Conservation (phyloP, 208 protist genomes). For the Leishmania arabica region DNA sequence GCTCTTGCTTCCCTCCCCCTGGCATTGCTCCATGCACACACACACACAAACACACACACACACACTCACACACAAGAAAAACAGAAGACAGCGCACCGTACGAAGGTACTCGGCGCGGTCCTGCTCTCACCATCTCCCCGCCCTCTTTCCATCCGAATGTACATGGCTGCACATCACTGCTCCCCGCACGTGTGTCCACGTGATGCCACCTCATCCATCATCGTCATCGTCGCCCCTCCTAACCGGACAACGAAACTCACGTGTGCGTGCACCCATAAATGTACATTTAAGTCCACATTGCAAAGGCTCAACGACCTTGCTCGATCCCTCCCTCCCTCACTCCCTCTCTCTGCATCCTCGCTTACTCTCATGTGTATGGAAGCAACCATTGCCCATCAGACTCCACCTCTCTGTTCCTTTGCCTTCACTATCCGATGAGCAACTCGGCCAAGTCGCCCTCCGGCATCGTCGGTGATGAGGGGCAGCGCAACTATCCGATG, state of each 20-base stretch:
- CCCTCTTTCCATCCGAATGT: not conserved
- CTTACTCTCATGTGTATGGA: not conserved
- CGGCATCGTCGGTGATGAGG: conserved; percentile 1
- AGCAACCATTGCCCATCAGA: not conserved
- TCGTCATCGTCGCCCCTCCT: not conserved
- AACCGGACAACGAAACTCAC: not conserved
- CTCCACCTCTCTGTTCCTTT: not conserved
- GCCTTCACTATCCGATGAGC: conserved; percentile 5
- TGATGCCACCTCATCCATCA: not conserved
- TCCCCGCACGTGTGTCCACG: not conserved
- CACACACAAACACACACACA: not conserved
- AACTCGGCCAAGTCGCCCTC: conserved; percentile 3
- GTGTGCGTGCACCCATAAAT: not conserved
- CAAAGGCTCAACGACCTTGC: not conserved
- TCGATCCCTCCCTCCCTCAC: not conserved
- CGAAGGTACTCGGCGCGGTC: not conserved
- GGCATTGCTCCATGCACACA: not conserved
- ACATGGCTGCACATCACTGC: not conserved
- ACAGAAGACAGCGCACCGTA: not conserved
- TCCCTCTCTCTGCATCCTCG: not conserved
- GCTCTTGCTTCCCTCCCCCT: not conserved
- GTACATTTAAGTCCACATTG: not conserved
- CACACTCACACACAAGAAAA: too few relatives aligned
- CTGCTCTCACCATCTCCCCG: not conserved
- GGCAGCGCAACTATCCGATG: conserved; percentile 61